phyloP scores from a whole-genome alignment of 306 rosid genomes.

The Trifolium subterraneum region DNA sequence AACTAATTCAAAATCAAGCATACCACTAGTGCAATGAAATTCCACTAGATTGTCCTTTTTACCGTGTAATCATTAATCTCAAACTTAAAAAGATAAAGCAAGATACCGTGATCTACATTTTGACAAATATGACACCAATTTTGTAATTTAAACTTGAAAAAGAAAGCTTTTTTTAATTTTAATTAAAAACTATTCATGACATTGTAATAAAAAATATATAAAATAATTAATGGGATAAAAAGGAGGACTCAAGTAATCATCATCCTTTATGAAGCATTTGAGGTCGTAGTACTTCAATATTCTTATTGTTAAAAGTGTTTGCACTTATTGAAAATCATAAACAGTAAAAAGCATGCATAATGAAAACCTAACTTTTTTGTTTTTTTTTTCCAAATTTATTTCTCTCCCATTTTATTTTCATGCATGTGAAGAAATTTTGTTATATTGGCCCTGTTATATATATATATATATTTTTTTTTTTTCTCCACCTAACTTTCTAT shows the following conservation, averaged over 20 bases:
- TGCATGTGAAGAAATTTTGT: no score
- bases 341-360: neutral
- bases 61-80: conserved; percentile 30
- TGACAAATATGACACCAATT: conserved; percentile 24
- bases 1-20: neutral
- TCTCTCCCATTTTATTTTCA: no score
- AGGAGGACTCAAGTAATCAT: neutral
- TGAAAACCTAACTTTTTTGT: neutral
- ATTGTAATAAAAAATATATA: neutral
- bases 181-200: neutral
- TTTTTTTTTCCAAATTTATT: no score
- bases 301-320: neutral
- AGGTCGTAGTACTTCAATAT: neutral
- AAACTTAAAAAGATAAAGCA: conserved; percentile 40
- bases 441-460: no score
- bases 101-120: conserved; percentile 42
- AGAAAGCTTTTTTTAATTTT: conserved; percentile 1
- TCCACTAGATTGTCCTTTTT: conserved; percentile 2
- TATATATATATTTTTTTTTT: no score
- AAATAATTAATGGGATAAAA: conserved; percentile 5
- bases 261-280: neutral
- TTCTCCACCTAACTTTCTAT: no score
- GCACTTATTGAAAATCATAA: neutral
- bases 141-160: conserved; percentile 23
- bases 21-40: conserved; percentile 13